Conservation (phyloP, 192 early-diverging fungal species). For the Podila epigama region DNA sequence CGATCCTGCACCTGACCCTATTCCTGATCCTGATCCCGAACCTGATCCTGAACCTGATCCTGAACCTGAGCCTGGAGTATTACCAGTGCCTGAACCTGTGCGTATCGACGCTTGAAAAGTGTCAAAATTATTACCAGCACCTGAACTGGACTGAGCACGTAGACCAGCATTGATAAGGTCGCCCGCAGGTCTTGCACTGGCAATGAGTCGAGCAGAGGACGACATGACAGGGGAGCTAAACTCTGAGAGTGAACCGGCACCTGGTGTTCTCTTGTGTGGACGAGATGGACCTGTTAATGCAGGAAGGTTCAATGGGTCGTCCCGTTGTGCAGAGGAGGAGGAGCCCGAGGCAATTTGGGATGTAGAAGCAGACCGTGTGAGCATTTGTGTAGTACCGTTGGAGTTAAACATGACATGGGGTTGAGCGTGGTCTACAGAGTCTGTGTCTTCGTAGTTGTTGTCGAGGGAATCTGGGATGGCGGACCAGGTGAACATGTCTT, state of each 20-base stretch:
- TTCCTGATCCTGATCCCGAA: too few species aligned
- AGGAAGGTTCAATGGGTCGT: neutral
- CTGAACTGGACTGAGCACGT: conserved; percentile 11
- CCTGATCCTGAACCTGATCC: neutral
- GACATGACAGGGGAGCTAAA: conserved; percentile 3
- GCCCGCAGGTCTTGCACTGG: neutral
- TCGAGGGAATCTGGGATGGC: conserved; percentile 39
- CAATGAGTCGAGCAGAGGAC: neutral
- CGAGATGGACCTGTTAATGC: conserved; percentile 11
- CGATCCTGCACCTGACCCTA: neutral
- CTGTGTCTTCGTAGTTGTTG: conserved; percentile 43
- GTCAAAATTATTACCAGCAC: too few species aligned
- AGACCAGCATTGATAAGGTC: neutral
- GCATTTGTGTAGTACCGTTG: conserved; percentile 11
- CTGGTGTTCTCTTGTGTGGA: conserved; percentile 6
- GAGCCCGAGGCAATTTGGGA: conserved; percentile 26
- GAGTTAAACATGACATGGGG: neutral
- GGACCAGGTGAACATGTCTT: conserved; percentile 39
- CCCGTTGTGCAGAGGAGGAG: conserved; percentile 12
- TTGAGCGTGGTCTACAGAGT: conserved; percentile 4
- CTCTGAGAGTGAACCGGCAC: conserved; percentile 21
- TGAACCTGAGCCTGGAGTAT: neutral
- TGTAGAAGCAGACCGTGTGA: conserved; percentile 37
- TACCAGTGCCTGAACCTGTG: neutral
- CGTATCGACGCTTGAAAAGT: neutral